Base-by-base conservation (phyloP, 306 rosid species). In the Ceratonia siliqua region DNA sequence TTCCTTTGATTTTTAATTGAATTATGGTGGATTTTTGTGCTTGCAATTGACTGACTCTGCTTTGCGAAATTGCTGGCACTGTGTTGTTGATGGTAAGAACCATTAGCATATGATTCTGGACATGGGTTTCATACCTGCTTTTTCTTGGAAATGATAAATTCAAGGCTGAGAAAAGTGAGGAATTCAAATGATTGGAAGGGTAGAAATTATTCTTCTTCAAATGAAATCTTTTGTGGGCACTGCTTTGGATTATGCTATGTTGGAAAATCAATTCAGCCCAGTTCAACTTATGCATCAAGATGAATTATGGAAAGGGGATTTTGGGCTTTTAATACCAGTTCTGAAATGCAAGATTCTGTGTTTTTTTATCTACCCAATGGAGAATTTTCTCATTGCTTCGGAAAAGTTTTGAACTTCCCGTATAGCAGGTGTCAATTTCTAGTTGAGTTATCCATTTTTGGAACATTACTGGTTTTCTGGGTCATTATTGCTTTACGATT, bases 81-180 rank as follows among this genome's bases (percentile, higher is more conserved):
- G 43, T 68, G 52, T 30, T 68, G 52, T 69, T 84, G 67, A 58
- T 77, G 84, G 88, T 85, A 85, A 85, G 84, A 58, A 75, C 42
- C 72, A 46, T 35, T 59, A 28, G 36, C 55, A 9, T 25, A 30
- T 56, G 25, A 18, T 72, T 77, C 20, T 72, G 35, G 35, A 41
- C 30, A 24, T 57, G 42, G 11, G 28, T 27, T 15, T 17, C 5
- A 17, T 32, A 11, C 24, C 30, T 39, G 45, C 30, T 33, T 20
- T 25, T 50, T 13, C 6, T 30, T 0, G 45, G 38, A 77, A 72
- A 22, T 77, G 45, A 17, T 69, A 3, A 54, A 43, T 68, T 78
- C 25, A 53, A 30, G 45, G 52, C 0, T 20, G 74, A 9, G 42
- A 11, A 59, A 10, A 48, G 39, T 32, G 46, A 38, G 62, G 46